Evolutionary conservation across 1,284 basidiomycete genomes (phyloP).

Genomic region (Pseudozyma sp.): DNA sequence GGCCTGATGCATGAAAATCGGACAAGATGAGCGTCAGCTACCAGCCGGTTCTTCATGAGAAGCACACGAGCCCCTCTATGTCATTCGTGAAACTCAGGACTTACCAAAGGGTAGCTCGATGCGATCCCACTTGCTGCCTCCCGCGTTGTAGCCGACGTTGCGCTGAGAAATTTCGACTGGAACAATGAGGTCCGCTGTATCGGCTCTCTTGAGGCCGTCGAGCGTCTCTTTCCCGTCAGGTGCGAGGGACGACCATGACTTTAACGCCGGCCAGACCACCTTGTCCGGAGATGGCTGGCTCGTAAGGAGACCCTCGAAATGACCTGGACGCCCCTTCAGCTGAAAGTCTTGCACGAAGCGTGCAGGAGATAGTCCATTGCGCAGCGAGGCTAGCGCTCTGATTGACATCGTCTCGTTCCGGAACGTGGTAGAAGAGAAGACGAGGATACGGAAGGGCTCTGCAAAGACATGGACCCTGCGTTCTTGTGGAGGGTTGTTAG

Average conservation of each 20-base stretch:
- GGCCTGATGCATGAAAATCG: neutral
- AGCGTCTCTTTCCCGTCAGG: constrained; percentile 37
- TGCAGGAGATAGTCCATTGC: constrained; percentile 23
- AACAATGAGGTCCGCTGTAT: constrained; percentile 27
- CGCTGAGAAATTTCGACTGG: constrained; percentile 49
- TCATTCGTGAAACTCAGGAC: neutral
- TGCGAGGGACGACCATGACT: constrained; percentile 26
- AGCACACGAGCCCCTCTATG: neutral
- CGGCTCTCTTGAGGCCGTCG: constrained; percentile 31
- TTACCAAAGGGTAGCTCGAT: constrained; percentile 50
- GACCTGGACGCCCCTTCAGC: constrained; percentile 25
- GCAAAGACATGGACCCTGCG: too few relatives aligned
- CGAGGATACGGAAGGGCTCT: neutral
- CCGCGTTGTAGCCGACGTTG: constrained; percentile 45
- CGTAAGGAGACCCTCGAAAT: constrained; percentile 28
- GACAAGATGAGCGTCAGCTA: neutral
- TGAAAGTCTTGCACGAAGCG: constrained; percentile 34
- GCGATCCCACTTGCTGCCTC: constrained; percentile 37
- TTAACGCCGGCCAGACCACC: constrained; percentile 47
- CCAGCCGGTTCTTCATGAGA: neutral
- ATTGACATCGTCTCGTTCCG: constrained; percentile 23
- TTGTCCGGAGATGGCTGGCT: constrained; percentile 13
- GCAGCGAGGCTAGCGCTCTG: constrained; percentile 16
- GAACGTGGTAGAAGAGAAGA: neutral
- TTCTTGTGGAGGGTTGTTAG: too few relatives aligned